Percentiles rank a stretch among this genome's conserved stretches.
These are phyloP conservation scores for Salix caprea DNA, from an alignment of 345 rosid genomes.

Conservation along the genomic window DNA sequence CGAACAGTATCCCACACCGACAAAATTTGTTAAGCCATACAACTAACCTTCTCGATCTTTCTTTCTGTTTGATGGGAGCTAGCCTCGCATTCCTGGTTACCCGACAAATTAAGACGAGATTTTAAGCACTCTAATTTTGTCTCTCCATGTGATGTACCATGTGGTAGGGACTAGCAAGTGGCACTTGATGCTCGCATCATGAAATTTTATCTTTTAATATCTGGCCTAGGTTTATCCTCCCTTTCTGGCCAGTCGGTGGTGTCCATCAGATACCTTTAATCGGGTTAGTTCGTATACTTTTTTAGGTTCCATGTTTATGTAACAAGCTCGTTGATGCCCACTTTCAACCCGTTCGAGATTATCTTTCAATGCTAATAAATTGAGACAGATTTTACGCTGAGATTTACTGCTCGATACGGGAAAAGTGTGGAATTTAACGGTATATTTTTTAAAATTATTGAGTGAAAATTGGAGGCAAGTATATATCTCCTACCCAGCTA, in stretches of 20 bases:
- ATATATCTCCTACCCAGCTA: too few species aligned
- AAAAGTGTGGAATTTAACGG: too few species aligned
- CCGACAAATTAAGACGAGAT: neutral
- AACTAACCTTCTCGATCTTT: neutral
- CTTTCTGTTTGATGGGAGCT: too few species aligned
- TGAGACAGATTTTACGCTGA: too few species aligned
- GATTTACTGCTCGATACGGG: too few species aligned
- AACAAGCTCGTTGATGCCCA: neutral
- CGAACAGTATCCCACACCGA: neutral
- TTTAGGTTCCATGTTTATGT: constrained; percentile 15
- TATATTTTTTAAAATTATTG: too few species aligned
- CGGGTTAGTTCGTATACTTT: constrained; percentile 13
- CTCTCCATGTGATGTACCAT: neutral
- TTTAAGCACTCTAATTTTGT: neutral
- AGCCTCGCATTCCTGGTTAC: neutral
- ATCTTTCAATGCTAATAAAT: too few species aligned
- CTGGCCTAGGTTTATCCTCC: neutral
- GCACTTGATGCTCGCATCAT: neutral
- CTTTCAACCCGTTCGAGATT: neutral
- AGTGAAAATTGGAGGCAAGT: too few species aligned
- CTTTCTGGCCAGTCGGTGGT: constrained; percentile 6
- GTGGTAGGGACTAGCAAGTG: neutral
- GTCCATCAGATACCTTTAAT: constrained; percentile 2
- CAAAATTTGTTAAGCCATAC: neutral
- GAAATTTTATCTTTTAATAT: constrained; percentile 4